These are phyloP conservation scores for Lepidium aucheri DNA, from an alignment of 345 rosid species.

Conservation along the genomic window DNA sequence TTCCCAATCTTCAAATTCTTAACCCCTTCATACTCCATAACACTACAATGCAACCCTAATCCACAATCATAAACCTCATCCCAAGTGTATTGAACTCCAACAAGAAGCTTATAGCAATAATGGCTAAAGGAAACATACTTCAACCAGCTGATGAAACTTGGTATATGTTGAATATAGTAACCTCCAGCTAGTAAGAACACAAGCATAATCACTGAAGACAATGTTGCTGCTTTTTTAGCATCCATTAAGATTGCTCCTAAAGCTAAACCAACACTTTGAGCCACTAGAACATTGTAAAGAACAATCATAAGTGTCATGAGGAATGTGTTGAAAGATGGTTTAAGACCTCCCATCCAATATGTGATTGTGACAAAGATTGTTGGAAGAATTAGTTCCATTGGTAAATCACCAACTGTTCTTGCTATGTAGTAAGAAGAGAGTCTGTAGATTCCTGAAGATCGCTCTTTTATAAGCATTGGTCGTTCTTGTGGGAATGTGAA, in stretches of 20 bases:
- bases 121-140: conserved; percentile 82
- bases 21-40: conserved; percentile 66
- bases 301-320: conserved; percentile 52
- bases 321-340: conserved; percentile 59
- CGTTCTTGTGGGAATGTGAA: conserved; percentile 87
- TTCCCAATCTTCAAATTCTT: conserved; percentile 38
- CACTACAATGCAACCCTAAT: conserved; percentile 44
- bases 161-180: conserved; percentile 84
- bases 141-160: conserved; percentile 74
- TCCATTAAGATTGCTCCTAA: conserved; percentile 85
- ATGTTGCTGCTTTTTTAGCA: conserved; percentile 68
- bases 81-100: conserved; percentile 63
- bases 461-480: conserved; percentile 79
- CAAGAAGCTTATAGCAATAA: conserved; percentile 77
- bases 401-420: conserved; percentile 71
- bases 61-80: conserved; percentile 62
- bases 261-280: conserved; percentile 81
- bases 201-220: conserved; percentile 79
- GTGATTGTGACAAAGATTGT: conserved; percentile 59
- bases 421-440: conserved; percentile 83
- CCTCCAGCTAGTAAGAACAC: conserved; percentile 80
- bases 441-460: conserved; percentile 85
- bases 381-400: conserved; percentile 94
- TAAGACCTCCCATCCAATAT: conserved; percentile 98
- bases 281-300: conserved; percentile 72